A percentile compares a stretch with the other conserved stretches of the same genome.
Conservation (phyloP, 2,329 filamentous ascomycete genomes). For the Cladosporium sp. region DNA sequence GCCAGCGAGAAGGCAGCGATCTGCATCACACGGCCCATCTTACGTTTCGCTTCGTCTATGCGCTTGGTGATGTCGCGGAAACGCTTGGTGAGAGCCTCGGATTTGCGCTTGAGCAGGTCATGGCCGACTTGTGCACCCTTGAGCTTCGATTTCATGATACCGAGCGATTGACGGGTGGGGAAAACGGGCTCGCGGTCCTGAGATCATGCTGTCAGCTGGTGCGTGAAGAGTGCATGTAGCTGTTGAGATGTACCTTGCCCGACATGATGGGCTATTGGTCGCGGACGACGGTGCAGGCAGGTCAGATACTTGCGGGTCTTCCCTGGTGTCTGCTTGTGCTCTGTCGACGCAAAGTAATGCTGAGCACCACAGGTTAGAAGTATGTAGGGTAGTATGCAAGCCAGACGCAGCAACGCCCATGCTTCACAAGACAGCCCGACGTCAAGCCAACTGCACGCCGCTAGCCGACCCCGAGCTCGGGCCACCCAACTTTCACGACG, state of each 20-base stretch:
- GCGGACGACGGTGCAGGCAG: background rate
- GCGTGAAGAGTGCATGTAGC: background rate
- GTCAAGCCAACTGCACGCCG: background rate
- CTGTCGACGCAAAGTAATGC: background rate
- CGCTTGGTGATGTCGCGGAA: constrained; percentile 83
- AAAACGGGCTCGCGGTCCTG: constrained; percentile 96
- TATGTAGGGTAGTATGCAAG: too few species aligned
- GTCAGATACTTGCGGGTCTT: background rate
- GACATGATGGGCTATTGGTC: constrained; percentile 20
- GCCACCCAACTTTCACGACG: background rate
- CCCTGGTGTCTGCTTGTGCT: background rate
- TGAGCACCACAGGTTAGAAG: too few species aligned
- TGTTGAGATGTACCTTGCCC: constrained; percentile 20
- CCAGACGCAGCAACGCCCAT: too few species aligned
- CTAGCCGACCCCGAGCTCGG: background rate
- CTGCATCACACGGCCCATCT: constrained; percentile 99
- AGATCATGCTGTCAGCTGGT: constrained; percentile 26
- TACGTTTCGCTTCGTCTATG: constrained; percentile 98
- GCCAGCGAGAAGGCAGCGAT: constrained; percentile 96
- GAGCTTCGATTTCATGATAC: constrained; percentile 95
- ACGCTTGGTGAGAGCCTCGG: constrained; percentile 90
- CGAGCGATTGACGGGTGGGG: constrained; percentile 93
- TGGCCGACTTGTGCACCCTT: constrained; percentile 77
- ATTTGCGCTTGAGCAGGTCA: constrained; percentile 94
- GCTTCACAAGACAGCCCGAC: background rate